These are phyloP conservation scores for Puccinellia tenuiflora DNA, from an alignment of 176 grass and related monocot genomes.

Conservation along the genomic window DNA sequence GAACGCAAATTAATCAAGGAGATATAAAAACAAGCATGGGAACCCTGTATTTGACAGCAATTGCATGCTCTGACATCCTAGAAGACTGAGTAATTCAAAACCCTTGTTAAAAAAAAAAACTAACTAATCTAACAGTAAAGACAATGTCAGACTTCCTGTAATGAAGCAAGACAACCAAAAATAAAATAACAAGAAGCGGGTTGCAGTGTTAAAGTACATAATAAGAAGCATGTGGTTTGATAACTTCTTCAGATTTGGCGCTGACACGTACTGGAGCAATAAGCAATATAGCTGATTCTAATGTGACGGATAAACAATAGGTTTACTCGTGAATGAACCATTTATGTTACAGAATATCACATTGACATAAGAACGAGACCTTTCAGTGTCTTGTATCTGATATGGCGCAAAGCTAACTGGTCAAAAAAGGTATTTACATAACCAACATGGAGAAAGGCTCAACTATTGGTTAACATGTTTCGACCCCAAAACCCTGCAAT, in stretches of 20 bases:
- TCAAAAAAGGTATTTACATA: neutral
- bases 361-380: neutral
- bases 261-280: neutral
- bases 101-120: neutral
- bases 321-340: neutral
- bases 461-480: neutral
- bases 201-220: neutral
- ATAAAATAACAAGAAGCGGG: neutral
- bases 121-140: slow-evolving; percentile 16
- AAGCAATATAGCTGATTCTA: neutral
- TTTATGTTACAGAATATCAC: neutral
- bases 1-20: neutral
- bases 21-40: neutral
- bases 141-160: neutral
- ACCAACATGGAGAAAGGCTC: neutral
- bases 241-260: neutral
- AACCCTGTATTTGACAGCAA: neutral
- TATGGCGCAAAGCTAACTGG: neutral
- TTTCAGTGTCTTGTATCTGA: neutral
- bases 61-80: neutral
- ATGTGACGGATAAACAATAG: neutral
- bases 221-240: neutral
- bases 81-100: neutral
- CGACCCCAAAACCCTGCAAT: neutral
- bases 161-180: neutral